These are phyloP conservation scores for Aciculosporium take DNA, from an alignment of 2,329 filamentous ascomycete genomes.

Conservation along the genomic window DNA sequence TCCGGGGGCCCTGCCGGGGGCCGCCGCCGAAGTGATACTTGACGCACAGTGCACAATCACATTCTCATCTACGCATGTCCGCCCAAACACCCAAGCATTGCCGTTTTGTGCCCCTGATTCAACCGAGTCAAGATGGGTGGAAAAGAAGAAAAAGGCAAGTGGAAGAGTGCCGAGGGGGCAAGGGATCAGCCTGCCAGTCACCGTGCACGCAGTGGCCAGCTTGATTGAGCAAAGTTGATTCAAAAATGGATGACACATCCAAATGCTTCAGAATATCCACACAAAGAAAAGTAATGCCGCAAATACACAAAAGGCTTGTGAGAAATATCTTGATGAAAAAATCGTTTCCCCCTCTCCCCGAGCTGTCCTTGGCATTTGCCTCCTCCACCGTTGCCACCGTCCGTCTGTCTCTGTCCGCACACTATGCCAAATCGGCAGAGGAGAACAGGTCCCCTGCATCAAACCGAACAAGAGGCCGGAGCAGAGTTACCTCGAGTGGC, in stretches of 20 bases:
- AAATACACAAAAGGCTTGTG: not conserved
- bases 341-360: not conserved
- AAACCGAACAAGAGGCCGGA: no score
- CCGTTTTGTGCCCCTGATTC: not conserved
- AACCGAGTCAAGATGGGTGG: not conserved
- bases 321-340: constrained; percentile 2
- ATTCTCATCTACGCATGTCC: no score
- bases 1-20: no score
- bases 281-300: not conserved
- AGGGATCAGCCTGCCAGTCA: not conserved
- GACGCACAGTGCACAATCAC: no score
- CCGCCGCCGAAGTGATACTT: no score
- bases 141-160: not conserved
- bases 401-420: no score
- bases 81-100: no score
- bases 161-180: not conserved
- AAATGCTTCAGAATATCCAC: not conserved
- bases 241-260: not conserved
- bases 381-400: no score
- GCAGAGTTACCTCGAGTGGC: constrained; percentile 10
- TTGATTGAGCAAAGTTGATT: not conserved
- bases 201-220: not conserved
- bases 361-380: no score
- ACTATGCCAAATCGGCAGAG: not conserved
- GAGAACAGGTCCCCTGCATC: not conserved